Percentiles rank a stretch among this genome's conserved stretches.
Conservation (phyloP, 225 moss, liverwort and hornwort species). For the Antitrichia curtipendula region DNA sequence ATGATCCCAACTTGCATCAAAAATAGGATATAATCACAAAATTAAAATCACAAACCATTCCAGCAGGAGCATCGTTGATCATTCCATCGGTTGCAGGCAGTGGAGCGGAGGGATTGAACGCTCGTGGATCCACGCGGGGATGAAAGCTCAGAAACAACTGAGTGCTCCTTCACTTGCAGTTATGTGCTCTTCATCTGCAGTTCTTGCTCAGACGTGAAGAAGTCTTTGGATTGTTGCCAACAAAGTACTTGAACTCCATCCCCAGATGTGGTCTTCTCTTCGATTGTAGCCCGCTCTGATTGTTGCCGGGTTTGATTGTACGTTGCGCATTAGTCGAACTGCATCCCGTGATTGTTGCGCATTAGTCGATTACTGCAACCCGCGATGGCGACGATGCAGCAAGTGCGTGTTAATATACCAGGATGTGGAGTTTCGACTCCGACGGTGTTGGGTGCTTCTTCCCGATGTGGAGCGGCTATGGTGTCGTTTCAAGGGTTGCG, state of each 20-base stretch:
- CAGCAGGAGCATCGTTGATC: background rate
- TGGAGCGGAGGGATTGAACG: background rate
- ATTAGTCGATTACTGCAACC: background rate
- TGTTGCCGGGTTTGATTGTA: background rate
- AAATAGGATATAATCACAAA: background rate
- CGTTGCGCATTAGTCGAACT: background rate
- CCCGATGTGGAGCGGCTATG: background rate
- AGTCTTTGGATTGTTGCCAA: background rate
- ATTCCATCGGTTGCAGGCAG: background rate
- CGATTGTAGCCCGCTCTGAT: background rate
- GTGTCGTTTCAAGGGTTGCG: constrained; percentile 19
- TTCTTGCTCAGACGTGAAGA: background rate
- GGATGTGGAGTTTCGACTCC: background rate
- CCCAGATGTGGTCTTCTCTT: background rate
- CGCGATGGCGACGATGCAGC: constrained; percentile 2
- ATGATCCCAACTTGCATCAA: background rate
- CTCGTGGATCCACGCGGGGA: background rate
- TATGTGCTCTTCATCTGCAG: background rate
- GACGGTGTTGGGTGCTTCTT: background rate
- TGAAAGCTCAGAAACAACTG: background rate
- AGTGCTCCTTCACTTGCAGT: background rate
- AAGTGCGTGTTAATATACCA: background rate
- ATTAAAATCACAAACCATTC: too few relatives aligned
- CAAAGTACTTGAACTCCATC: background rate
- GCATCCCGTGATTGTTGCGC: background rate